phyloP scores from a whole-genome alignment of 2,329 filamentous ascomycete genomes.

The Talaromyces sp. region DNA sequence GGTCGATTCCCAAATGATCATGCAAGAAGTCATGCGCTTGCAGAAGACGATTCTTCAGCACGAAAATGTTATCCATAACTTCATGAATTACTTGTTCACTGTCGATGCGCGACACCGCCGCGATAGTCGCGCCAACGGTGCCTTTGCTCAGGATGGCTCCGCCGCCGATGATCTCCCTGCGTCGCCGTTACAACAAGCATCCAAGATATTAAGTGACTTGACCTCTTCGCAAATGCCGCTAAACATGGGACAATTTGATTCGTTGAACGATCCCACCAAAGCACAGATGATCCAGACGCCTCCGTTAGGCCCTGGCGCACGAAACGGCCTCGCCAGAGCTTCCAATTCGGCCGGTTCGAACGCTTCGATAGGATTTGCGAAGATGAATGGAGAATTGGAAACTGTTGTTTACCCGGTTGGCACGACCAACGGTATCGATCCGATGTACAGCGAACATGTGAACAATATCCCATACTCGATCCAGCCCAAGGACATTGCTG shows the following conservation, averaged over 20 bases:
- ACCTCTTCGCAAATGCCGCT: conserved; percentile 60
- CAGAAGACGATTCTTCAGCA: conserved; percentile 70
- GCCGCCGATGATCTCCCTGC: conserved; percentile 62
- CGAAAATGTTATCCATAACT: conserved; percentile 66
- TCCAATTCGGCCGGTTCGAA: conserved; percentile 47
- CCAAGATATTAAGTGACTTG: conserved; percentile 63
- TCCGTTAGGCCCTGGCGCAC: conserved; percentile 48
- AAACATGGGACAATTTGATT: conserved; percentile 61
- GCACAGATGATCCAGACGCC: conserved; percentile 57
- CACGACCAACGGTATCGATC: conserved; percentile 86
- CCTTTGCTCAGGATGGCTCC: conserved; percentile 38
- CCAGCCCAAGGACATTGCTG: conserved; percentile 57
- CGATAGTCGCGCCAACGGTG: conserved; percentile 51
- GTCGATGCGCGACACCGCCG: conserved; percentile 62
- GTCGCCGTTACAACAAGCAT: conserved; percentile 65
- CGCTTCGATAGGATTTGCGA: conserved; percentile 49
- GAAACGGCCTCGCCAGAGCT: conserved; percentile 43
- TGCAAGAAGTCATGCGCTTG: conserved; percentile 62
- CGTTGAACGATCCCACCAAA: conserved; percentile 59
- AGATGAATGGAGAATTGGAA: conserved; percentile 58
- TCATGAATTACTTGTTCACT: conserved; percentile 65
- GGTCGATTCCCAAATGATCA: conserved; percentile 61
- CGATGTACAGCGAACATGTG: conserved; percentile 90
- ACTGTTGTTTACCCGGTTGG: conserved; percentile 86
- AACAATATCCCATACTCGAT: conserved; percentile 87